Percentiles rank a stretch among this genome's conserved stretches.
Conservation (phyloP, 331 rosid genomes). For the Arachis monticola region DNA sequence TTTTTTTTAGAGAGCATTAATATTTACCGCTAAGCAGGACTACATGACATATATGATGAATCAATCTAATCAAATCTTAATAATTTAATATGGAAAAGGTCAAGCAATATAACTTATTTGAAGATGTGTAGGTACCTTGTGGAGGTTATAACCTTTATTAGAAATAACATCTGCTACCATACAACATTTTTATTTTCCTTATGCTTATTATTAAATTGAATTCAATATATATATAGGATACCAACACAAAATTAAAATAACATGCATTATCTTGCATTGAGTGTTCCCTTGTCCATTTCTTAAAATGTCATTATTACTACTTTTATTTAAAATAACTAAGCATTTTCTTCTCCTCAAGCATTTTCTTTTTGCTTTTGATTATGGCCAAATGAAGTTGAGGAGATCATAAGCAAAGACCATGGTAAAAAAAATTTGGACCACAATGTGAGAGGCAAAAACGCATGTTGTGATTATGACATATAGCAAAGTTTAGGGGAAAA, state of each 20-base stretch:
- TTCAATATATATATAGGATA: background rate
- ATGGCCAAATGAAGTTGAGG: constrained; percentile 24
- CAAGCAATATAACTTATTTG: background rate
- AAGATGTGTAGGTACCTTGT: background rate
- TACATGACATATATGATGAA: background rate
- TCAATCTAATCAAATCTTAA: background rate
- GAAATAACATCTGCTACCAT: background rate
- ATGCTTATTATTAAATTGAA: background rate
- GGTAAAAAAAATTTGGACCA: constrained; percentile 16
- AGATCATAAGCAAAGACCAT: constrained; percentile 23
- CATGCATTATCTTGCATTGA: background rate
- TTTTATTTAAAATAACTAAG: background rate
- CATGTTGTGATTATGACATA: constrained; percentile 23
- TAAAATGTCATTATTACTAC: background rate
- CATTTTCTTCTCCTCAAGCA: constrained; percentile 11
- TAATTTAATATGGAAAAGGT: background rate
- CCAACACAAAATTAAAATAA: background rate
- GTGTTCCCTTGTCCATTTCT: constrained; percentile 10
- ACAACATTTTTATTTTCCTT: background rate
- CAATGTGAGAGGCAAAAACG: constrained; percentile 39
- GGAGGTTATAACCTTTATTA: background rate
- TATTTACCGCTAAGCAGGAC: no score
- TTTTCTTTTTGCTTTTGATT: background rate
- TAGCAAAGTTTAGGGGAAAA: constrained; percentile 21
- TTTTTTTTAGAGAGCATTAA: no score